Evolutionary conservation across 1,139 yeast species (phyloP), one percentile per base, ranked within the genome.

Genomic region (Candida smagusa): DNA sequence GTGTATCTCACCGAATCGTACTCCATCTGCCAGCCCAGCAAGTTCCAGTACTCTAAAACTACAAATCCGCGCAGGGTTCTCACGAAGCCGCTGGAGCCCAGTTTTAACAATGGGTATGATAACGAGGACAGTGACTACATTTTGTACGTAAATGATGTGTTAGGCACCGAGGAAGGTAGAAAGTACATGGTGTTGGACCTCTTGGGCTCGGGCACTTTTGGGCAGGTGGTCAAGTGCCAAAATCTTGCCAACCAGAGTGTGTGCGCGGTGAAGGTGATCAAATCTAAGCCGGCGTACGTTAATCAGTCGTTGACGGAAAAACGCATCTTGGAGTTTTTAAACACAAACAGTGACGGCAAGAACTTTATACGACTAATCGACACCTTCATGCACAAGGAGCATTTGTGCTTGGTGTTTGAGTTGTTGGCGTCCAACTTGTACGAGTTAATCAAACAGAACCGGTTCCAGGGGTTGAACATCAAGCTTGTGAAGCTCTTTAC

Each of bases 191-290:
- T 94, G 3, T 65, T 92, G 45, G 97, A 92, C 60, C 74, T 92
- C 19, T 64, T 94, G 33, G 99, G 99, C 0, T 92, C 90, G 47
- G 99, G 99, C 3, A 90, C 98, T 0, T 92, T 94, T 72, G 98
- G 98, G 4, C 99, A 92, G 61, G 99, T 94, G 38, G 97, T 90
- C 25, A 92, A 92, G 62, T 92, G 97, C 63, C 98, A 92, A 61
- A 89, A 92, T 58, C 70, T 92, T 60, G 69, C 80, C 34, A 89
- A 94, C 33, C 94, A 88, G 55, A 90, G 88, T 43, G 80, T 92
- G 21, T 88, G 90, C 32, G 98, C 98, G 0, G 95, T 94, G 30
- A 92, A 92, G 59, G 96, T 92, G 31, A 87, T 92, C 48, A 92
- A 92, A 58, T 85, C 96, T 27, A 86, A 85, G 55, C 88, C 96